phyloP scores from a whole-genome alignment of 345 rosid species.

The Arabidopsis suecica region DNA sequence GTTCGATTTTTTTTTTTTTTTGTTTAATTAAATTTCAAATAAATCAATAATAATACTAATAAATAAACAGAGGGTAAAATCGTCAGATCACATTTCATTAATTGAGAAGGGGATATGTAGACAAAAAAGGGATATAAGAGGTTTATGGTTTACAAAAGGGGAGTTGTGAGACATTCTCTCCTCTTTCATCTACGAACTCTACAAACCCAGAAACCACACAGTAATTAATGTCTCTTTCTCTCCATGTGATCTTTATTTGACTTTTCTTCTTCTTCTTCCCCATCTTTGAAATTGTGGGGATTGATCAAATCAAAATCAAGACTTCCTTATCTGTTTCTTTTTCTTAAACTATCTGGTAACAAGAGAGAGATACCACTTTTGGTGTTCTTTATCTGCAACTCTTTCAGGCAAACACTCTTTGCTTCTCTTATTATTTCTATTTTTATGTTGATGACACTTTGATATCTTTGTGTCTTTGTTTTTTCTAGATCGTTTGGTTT shows the following conservation, averaged over 20 bases:
- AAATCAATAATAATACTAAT: no score
- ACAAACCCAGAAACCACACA: slow-evolving; percentile 18
- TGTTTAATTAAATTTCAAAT: no score
- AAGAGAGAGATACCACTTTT: slow-evolving; percentile 23
- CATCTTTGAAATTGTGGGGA: slow-evolving; percentile 6
- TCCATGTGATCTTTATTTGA: slow-evolving; percentile 41
- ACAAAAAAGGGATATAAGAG: no score
- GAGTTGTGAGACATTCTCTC: no score
- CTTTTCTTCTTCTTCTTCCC: slow-evolving; percentile 30
- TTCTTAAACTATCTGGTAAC: background rate
- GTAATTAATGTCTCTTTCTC: slow-evolving; percentile 35
- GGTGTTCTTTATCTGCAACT: slow-evolving; percentile 25
- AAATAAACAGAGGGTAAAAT: no score
- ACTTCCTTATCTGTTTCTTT: slow-evolving; percentile 14
- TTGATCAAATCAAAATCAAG: background rate
- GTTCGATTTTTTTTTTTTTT: no score
- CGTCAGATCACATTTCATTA: no score
- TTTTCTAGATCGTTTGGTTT: slow-evolving; percentile 9
- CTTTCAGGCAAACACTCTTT: slow-evolving; percentile 37
- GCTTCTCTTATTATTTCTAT: slow-evolving; percentile 3
- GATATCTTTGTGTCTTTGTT: background rate
- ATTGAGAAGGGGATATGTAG: no score
- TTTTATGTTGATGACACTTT: background rate
- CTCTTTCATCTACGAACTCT: background rate
- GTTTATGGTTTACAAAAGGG: no score